Base-by-base conservation (phyloP, 202 grass and related monocot genomes). In the Digitaria exilis region DNA sequence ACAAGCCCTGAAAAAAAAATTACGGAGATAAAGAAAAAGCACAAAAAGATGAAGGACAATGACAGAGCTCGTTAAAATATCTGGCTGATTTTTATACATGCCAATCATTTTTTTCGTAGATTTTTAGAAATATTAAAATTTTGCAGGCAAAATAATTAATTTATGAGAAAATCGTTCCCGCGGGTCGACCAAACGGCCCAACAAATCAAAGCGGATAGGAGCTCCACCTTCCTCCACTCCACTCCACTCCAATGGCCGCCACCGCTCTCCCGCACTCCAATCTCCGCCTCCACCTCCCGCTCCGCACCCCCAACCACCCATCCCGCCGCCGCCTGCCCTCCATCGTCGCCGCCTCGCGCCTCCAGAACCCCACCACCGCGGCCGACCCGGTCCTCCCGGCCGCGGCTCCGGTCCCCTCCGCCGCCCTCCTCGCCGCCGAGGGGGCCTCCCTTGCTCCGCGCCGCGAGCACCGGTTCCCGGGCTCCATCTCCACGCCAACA, bases 381-480 rank as follows among this genome's bases (percentile, higher is more conserved):
- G 65, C 75, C 68, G 72, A 74, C 13, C 82, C 71, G 37, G 75
- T 14, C n/a, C 74, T 42, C 82, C 85, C 62, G 15, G 61, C 84
- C 5, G 75, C 82, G 9, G 22, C 56, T 1, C 64, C 78, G 0
- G 9, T 45, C 2, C 76, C 46, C 7, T 49, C 77, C 73, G 30
- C 74, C 7, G 90, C 86, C 7, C 85, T 94, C 81, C 61, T 88
- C 87, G 87, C 54, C 65, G 80, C 85, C 12, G 92, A 94, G 71
- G 86, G 91, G 69, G 87, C 85, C 43, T 93, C 95, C 66, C 82
- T 94, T 29, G 92, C 62, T 6, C 86, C 92, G 17, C 86, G 84
- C 66, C 89, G 92, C 28, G 73, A 80, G 60, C 76, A 84, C 26
- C 88, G 93, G 7, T 98, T 98, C 83, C 95, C 95, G 0, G 92